A percentile compares a stretch with the other conserved stretches of the same genome.
Conservation (phyloP, 805 yeast species). For the Candida boleticola region DNA sequence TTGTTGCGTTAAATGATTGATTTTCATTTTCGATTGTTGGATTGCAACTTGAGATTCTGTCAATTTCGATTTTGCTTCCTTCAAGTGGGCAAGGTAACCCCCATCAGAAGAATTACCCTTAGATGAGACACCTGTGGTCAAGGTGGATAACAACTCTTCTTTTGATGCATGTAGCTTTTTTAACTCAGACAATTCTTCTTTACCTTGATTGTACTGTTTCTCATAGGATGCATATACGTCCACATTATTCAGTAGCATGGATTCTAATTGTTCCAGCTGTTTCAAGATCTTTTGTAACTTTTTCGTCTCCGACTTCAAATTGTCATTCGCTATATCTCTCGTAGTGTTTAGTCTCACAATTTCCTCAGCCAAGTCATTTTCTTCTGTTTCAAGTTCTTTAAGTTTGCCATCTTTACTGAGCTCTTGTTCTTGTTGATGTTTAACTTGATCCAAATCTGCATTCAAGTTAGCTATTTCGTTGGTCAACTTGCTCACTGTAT, state of each 20-base stretch:
- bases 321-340: slow-evolving; percentile 55
- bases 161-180: slow-evolving; percentile 53
- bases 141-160: slow-evolving; percentile 76
- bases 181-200: slow-evolving; percentile 40
- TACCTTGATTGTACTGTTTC: slow-evolving; percentile 42
- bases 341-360: slow-evolving; percentile 69
- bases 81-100: slow-evolving; percentile 74
- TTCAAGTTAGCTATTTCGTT: slow-evolving; percentile 58
- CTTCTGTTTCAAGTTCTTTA: slow-evolving; percentile 57
- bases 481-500: slow-evolving; percentile 44
- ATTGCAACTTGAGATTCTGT: slow-evolving; percentile 53
- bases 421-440: slow-evolving; percentile 54
- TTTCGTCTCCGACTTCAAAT: slow-evolving; percentile 50
- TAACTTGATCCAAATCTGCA: slow-evolving; percentile 57
- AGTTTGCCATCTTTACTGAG: slow-evolving; percentile 58
- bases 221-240: slow-evolving; percentile 42
- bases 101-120: slow-evolving; percentile 64
- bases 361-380: slow-evolving; percentile 56
- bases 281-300: slow-evolving; percentile 30
- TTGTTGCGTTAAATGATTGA: slow-evolving; percentile 56
- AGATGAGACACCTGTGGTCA: slow-evolving; percentile 87
- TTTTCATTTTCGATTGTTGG: slow-evolving; percentile 58
- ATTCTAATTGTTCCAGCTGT: slow-evolving; percentile 32
- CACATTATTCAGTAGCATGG: slow-evolving; percentile 31
- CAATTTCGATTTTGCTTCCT: slow-evolving; percentile 55